Base-by-base conservation (phyloP, 1,284 basidiomycete genomes). In the Taiwanofungus camphoratus region DNA sequence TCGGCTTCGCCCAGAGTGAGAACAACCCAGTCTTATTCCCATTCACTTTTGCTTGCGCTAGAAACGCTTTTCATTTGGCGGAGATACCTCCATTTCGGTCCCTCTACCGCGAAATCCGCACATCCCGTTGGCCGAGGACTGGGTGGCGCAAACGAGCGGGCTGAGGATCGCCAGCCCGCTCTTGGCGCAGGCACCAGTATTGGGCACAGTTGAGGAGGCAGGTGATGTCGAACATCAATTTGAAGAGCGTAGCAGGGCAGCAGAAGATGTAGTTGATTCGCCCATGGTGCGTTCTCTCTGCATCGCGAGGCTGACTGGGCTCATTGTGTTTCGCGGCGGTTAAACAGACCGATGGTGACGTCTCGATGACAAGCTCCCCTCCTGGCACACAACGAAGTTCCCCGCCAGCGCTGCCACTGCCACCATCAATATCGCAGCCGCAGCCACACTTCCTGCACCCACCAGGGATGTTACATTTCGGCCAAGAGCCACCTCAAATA, bases 91-190 rank as follows among this genome's bases (percentile, higher is more conserved):
- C 66, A 68, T 4, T 60, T 78, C 23, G 66, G 65, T 18, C 60
- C 65, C 2, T 53, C 56, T n/a, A 58, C 54, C 27, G 48, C 50
- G 8, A 27, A 27, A 35, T 47, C 22, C 48, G 54, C 31, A n/a
- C 9, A 8, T 1, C 29, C 46, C 69, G 38, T 55, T 63, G 8
- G 70, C 75, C 4, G 82, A 83, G 46, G 82, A 85, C 52, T 84
- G 80, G 82, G 80, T 84, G 11, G 67, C 69, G 44, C 78, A 77
- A 52, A 72, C 82, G 8, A 68, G 73, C 46, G 76, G 70, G 15
- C 65, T 84, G 45, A 70, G 71, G 16, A 79, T 85, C 30, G 68
- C 73, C 45, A 78, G 76, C 48, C 77, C 79, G n/a, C 53, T 68
- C 20, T 35, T 45, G 2, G 50, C 50, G 40, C 40, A 38, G 19